Evolutionary conservation across 2,329 filamentous ascomycete species (phyloP).

Genomic region (Tolypocladium guangdongense): DNA sequence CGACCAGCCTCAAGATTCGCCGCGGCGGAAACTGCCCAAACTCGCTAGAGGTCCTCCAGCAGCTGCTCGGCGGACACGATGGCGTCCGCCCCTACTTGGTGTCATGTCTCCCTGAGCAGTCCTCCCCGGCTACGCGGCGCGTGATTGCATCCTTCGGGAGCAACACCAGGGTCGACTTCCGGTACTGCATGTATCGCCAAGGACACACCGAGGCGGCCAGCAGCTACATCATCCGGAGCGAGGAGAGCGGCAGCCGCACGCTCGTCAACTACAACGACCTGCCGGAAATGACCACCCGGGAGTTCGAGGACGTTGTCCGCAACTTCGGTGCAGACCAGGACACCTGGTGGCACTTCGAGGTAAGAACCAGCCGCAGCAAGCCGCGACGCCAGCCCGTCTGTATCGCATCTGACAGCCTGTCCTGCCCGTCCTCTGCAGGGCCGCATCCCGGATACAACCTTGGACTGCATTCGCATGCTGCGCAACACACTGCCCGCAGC

Average conservation of each 20-base stretch:
- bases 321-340: constrained; percentile 23
- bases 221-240: constrained; percentile 58
- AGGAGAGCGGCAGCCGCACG: constrained; percentile 49
- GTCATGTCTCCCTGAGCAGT: constrained; percentile 40
- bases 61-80: constrained; percentile 34
- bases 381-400: not conserved
- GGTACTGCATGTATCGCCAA: constrained; percentile 48
- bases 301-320: constrained; percentile 40
- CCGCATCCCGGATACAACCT: constrained; percentile 49
- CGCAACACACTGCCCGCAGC: constrained; percentile 31
- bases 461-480: constrained; percentile 47
- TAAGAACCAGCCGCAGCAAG: constrained; percentile 17
- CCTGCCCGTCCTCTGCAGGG: constrained; percentile 31
- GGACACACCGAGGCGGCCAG: constrained; percentile 47
- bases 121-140: constrained; percentile 37
- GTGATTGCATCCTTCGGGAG: constrained; percentile 43
- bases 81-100: constrained; percentile 31
- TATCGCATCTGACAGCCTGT: not conserved
- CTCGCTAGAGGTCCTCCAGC: constrained; percentile 57
- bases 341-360: constrained; percentile 65
- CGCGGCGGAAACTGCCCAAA: constrained; percentile 67
- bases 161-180: constrained; percentile 33
- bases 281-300: constrained; percentile 52
- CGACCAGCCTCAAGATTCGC: constrained; percentile 44
- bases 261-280: constrained; percentile 61